Percentiles rank a stretch among this genome's conserved stretches.
Evolutionary conservation across 352 stramenopile genomes (phyloP).

Genomic region (Globisporangium takayamanum): DNA sequence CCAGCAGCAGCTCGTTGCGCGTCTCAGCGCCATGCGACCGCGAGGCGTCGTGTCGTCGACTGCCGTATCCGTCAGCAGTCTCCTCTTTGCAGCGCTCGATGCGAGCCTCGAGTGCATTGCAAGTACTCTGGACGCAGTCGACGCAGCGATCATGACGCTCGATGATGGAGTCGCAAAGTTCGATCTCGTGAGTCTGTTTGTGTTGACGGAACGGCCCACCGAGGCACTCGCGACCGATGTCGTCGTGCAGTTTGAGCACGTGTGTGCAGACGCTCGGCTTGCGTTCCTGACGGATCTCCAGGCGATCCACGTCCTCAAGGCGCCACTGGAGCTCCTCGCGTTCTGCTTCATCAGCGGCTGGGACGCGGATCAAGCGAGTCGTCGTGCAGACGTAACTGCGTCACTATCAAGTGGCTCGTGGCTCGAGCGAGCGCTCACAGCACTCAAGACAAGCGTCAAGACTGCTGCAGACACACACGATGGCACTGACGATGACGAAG

Average conservation of each 20-base stretch:
- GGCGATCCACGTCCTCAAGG: slow-evolving; percentile 31
- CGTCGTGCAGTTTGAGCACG: slow-evolving; percentile 17
- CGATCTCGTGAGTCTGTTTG: slow-evolving; percentile 31
- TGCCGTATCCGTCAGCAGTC: slow-evolving; percentile 11
- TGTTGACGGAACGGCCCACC: not conserved
- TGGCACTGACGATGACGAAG: not conserved
- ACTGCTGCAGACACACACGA: slow-evolving; percentile 1
- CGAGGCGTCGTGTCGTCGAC: not conserved
- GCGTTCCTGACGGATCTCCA: slow-evolving; percentile 16
- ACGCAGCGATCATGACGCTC: slow-evolving; percentile 29
- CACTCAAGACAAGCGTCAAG: slow-evolving; percentile 1
- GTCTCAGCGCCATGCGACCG: slow-evolving; percentile 15
- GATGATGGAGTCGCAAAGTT: slow-evolving; percentile 29
- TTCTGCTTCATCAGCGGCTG: slow-evolving; percentile 23
- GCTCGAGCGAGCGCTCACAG: slow-evolving; percentile 5
- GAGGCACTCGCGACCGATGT: slow-evolving; percentile 15
- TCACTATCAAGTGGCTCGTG: not conserved
- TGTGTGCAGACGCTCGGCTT: slow-evolving; percentile 10
- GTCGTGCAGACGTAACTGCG: not conserved
- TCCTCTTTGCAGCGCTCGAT: slow-evolving; percentile 24
- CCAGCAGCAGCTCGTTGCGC: slow-evolving; percentile 43
- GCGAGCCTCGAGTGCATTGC: slow-evolving; percentile 12
- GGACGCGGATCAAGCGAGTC: not conserved
- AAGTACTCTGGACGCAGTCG: slow-evolving; percentile 5
- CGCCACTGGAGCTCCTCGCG: slow-evolving; percentile 34